These are phyloP conservation scores for Handroanthus guayacan DNA, from an alignment of 257 asterid species.

Conservation along the genomic window DNA sequence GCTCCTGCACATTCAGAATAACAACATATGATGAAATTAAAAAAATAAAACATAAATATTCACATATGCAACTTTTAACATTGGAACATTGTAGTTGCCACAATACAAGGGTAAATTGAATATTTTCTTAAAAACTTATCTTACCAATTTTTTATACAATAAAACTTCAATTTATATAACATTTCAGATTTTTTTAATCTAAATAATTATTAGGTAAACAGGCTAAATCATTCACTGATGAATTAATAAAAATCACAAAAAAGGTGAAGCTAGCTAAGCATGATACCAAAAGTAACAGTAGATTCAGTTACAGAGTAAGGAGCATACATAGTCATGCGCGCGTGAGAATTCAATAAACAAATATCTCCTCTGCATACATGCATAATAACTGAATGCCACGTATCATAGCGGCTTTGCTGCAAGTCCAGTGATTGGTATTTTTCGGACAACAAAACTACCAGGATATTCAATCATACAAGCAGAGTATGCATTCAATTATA, in stretches of 20 bases:
- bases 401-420: neutral
- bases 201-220: neutral
- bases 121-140: neutral
- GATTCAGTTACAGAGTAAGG: no score
- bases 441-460: no score
- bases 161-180: neutral
- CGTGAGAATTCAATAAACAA: neutral
- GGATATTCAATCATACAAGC: neutral
- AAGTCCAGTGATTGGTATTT: neutral
- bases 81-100: neutral
- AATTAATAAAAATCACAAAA: neutral
- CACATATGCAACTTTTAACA: neutral
- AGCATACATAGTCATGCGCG: neutral
- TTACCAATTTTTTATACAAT: neutral
- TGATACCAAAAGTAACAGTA: neutral
- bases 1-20: slow-evolving; percentile 55
- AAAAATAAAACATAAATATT: neutral
- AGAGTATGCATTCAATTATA: neutral
- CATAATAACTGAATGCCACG: neutral
- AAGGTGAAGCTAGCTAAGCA: neutral
- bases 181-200: neutral
- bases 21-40: slow-evolving; percentile 7
- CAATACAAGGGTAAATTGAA: neutral
- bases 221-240: neutral
- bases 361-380: neutral